These are phyloP conservation scores for Pseudonitzschia pungens DNA, from an alignment of 108 stramenopile genomes.

Conservation along the genomic window DNA sequence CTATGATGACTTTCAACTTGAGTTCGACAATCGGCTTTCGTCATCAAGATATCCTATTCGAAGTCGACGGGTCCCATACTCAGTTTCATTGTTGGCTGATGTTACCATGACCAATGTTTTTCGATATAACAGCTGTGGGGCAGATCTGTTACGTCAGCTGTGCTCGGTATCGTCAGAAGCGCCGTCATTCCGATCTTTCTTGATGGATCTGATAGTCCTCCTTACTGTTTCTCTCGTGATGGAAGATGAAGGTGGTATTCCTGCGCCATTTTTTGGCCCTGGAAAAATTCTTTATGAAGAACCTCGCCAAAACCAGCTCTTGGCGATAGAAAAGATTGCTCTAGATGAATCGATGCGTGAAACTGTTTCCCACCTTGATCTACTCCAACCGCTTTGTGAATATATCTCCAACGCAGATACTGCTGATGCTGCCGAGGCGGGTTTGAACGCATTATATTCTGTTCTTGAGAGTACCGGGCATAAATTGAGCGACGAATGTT, in stretches of 20 bases:
- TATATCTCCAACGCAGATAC: slow-evolving; percentile 46
- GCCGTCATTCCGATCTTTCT: slow-evolving; percentile 51
- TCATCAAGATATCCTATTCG: slow-evolving; percentile 52
- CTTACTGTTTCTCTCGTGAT: slow-evolving; percentile 58
- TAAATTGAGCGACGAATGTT: slow-evolving; percentile 50
- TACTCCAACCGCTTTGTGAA: slow-evolving; percentile 70
- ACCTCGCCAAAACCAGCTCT: slow-evolving; percentile 44
- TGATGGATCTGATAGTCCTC: slow-evolving; percentile 72
- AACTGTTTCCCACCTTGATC: slow-evolving; percentile 32
- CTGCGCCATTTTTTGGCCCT: slow-evolving; percentile 37
- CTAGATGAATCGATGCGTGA: not conserved
- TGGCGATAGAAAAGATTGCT: slow-evolving; percentile 36
- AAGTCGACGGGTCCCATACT: slow-evolving; percentile 52
- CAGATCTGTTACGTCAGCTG: slow-evolving; percentile 48
- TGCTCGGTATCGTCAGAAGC: slow-evolving; percentile 60
- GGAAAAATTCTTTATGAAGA: slow-evolving; percentile 32
- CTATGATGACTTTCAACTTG: slow-evolving; percentile 53
- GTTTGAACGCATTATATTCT: slow-evolving; percentile 58
- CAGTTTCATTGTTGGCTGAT: slow-evolving; percentile 57
- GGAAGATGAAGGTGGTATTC: slow-evolving; percentile 24
- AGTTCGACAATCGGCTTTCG: slow-evolving; percentile 42
- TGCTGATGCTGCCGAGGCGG: slow-evolving; percentile 61
- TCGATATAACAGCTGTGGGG: slow-evolving; percentile 52
- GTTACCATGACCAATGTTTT: slow-evolving; percentile 70
- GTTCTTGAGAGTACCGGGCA: slow-evolving; percentile 77